A percentile compares a stretch with the other conserved stretches of the same genome.
Evolutionary conservation across 1,284 basidiomycete species (phyloP).

Genomic region (Fomitopsis pinicola): DNA sequence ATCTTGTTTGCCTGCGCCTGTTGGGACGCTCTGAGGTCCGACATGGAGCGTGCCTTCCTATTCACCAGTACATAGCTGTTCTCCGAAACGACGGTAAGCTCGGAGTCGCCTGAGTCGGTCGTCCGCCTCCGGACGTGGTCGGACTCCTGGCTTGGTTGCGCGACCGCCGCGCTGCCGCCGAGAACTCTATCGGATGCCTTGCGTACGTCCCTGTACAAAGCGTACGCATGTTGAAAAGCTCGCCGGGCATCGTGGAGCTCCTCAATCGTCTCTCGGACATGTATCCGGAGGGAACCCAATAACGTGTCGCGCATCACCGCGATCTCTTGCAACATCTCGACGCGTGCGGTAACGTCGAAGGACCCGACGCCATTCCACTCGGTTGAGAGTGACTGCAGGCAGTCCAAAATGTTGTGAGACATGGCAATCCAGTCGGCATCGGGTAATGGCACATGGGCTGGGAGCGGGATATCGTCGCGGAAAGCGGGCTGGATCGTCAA

Average conservation of each 20-base stretch:
- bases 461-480: slow-evolving; percentile 4
- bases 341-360: slow-evolving; percentile 38
- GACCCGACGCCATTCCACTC: slow-evolving; percentile 14
- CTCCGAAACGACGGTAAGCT: slow-evolving; percentile 23
- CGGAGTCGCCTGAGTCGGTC: slow-evolving; percentile 26
- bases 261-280: slow-evolving; percentile 44
- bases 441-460: background rate
- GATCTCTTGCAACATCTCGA: slow-evolving; percentile 42
- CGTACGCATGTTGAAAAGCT: slow-evolving; percentile 29
- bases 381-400: slow-evolving; percentile 45
- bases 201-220: slow-evolving; percentile 31
- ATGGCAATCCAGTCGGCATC: slow-evolving; percentile 42
- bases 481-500: slow-evolving; percentile 10
- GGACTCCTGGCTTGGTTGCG: slow-evolving; percentile 7
- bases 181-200: slow-evolving; percentile 30
- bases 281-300: slow-evolving; percentile 43
- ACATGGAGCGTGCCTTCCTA: slow-evolving; percentile 22
- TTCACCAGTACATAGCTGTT: slow-evolving; percentile 9
- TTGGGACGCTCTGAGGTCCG: slow-evolving; percentile 13
- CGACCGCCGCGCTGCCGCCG: slow-evolving; percentile 28
- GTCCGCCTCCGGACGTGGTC: slow-evolving; percentile 26
- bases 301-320: slow-evolving; percentile 40
- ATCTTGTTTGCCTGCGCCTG: background rate
- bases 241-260: slow-evolving; percentile 44
- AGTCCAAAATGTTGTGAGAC: slow-evolving; percentile 46